Evolutionary conservation across 768 basidiomycete species (phyloP).

Genomic region (Hygrocybe punicea): DNA sequence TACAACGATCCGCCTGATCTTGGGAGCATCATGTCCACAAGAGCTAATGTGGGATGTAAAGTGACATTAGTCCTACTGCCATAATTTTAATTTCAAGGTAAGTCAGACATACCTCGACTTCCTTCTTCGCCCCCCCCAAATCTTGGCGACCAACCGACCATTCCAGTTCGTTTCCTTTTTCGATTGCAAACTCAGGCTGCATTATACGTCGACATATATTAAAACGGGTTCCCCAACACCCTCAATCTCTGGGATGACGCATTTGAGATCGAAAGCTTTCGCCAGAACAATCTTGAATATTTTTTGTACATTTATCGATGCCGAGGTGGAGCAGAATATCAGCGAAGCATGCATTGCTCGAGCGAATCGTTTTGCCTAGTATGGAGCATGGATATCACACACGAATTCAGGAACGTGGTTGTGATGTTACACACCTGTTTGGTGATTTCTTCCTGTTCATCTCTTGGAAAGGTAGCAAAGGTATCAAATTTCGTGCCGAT

Average conservation of each 20-base stretch:
- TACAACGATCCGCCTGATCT: too few relatives aligned
- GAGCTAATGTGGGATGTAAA: too few relatives aligned
- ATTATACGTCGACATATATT: constrained; percentile 83
- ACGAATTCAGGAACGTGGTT: constrained; percentile 4
- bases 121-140: too few relatives aligned
- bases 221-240: constrained; percentile 94
- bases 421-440: constrained; percentile 63
- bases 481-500: constrained; percentile 99
- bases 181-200: background rate
- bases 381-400: background rate
- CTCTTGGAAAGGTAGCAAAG: constrained; percentile 90
- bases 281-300: constrained; percentile 98
- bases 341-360: constrained; percentile 99
- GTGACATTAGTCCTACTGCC: too few relatives aligned
- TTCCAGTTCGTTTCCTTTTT: background rate
- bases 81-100: too few relatives aligned
- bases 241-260: constrained; percentile 96
- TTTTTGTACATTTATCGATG: constrained; percentile 99
- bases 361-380: constrained; percentile 92
- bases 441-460: constrained; percentile 99
- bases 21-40: too few relatives aligned
- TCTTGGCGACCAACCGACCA: background rate
- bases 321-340: constrained; percentile 98
- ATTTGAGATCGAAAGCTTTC: constrained; percentile 98
- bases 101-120: too few relatives aligned